Base-by-base conservation (phyloP, 2,329 filamentous ascomycete species). In the Penicillium carneum region DNA sequence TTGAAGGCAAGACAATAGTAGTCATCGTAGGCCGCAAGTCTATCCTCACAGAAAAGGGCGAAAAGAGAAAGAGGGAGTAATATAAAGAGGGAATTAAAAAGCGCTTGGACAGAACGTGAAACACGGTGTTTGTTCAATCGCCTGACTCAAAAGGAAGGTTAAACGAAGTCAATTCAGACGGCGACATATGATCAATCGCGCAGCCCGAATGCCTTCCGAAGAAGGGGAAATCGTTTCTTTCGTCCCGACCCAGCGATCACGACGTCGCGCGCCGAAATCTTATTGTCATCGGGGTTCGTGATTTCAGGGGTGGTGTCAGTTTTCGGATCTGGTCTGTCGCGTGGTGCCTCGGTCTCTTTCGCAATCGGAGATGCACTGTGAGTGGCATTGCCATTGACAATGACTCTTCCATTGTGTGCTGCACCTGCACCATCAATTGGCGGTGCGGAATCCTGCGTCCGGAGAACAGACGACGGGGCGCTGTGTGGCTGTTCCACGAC, bases 181-280 rank as follows among this genome's bases (percentile, higher is more conserved):
- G 31, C 38, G n/a, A 36, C n/a, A 45, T 4, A 42, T 8, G 23
- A 51, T 69, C 51, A 68, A 45, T 39, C 41, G 50, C 74, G 73
- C 62, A 82, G 68, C 23, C 80, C 77, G 63, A 82, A 79, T 20
- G 79, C 80, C 61, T 78, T 80, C 45, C 79, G 75, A 54, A 82
- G 70, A 59, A 77, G 70, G 9, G 76, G 76, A 54, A 82, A 82
- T 59, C 77, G 77, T 66, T 80, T 82, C 72, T 81, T 82, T 61
- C 79, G 80, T 38, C 75, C 78, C 20, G 71, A 71, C 5, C 71
- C 69, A 43, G 74, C 71, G 36, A 76, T 72, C n/a, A 73, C 72
- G 18, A 77, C 68, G 36, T 77, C 70, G n/a, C 68, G 65, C 20
- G 67, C 72, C 3, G 59, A 49, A 7, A 34, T 53, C 8, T 64